phyloP scores from a whole-genome alignment of 1,284 basidiomycete species.

The Ceratobasidium sp. region DNA sequence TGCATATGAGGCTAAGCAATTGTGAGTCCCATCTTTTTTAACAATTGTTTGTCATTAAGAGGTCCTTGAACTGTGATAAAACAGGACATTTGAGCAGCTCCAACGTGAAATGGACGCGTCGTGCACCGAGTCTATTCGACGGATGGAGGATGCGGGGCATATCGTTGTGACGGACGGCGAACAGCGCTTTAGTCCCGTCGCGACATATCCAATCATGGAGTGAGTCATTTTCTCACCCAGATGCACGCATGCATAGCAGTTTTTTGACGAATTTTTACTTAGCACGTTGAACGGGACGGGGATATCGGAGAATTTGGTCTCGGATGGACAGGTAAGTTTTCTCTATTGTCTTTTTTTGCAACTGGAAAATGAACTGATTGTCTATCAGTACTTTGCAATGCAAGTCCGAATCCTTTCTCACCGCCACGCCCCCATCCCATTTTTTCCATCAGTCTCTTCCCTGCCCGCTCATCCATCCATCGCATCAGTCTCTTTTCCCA shows the following conservation, averaged over 20 bases:
- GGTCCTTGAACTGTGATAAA: too few species aligned
- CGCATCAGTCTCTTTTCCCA: too few species aligned
- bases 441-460: conserved; percentile 13
- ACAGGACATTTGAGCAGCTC: conserved; percentile 46
- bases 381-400: conserved; percentile 28
- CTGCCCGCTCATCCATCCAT: too few species aligned
- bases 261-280: not conserved
- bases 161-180: conserved; percentile 51
- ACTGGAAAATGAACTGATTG: not conserved
- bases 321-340: conserved; percentile 47
- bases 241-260: conserved; percentile 7
- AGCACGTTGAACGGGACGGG: conserved; percentile 50
- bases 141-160: conserved; percentile 50
- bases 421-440: not conserved
- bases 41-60: too few species aligned
- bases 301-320: conserved; percentile 49
- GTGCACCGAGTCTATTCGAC: conserved; percentile 48
- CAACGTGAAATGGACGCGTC: conserved; percentile 49
- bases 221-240: conserved; percentile 3
- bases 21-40: conserved; percentile 4
- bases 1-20: conserved; percentile 51
- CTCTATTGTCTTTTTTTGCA: not conserved
- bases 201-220: conserved; percentile 51
- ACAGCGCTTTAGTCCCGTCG: conserved; percentile 50
- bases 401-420: not conserved